Base-by-base conservation (phyloP, 306 rosid species). In the Rubus idaeus region DNA sequence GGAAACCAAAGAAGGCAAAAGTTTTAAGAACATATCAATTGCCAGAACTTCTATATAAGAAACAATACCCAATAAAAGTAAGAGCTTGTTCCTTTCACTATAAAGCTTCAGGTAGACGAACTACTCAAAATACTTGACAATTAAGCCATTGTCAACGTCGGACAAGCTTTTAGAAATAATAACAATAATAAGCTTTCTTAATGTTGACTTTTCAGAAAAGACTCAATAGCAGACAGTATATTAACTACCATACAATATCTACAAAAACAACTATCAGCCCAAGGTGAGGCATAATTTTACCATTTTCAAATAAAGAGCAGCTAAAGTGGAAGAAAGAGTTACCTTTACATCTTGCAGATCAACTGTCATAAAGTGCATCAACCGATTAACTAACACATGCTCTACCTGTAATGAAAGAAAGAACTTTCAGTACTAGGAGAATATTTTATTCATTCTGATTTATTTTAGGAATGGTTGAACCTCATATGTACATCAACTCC, bases 281-380 rank as follows among this genome's bases (percentile, higher is more conserved):
- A n/a, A 68, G 30, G 55, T 12, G 21, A 35, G 20, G 23, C 68
- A 16, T 37, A 37, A 16, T 37, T 35, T 63, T 39, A 45, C 30
- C 18, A 60, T 58, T 46, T 60, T 26, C 47, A 65, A 45, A 14
- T 30, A 45, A 3, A 20, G 35, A 23, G 17, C 13, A 35, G 66
- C 40, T 37, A 4, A 47, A 68, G 21, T 62, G 70, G 56, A 53
- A 71, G 56, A 75, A 52, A 61, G 45, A 81, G 70, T 64, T 77
- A 92, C 99, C 97, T 80, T 89, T 56, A 88, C 96, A 39, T 88
- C 92, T 83, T 83, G 92, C 84, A 95, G 78, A 90, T 95, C 97
- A 81, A 83, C 89, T 23, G 80, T 87, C 83, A 95, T 80, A 83
- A 95, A 95, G 82, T 92, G 86, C 76, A 64, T 76, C 84, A 95